Base-by-base conservation (phyloP, 768 basidiomycete genomes). In the Phanerochaete sordida region DNA sequence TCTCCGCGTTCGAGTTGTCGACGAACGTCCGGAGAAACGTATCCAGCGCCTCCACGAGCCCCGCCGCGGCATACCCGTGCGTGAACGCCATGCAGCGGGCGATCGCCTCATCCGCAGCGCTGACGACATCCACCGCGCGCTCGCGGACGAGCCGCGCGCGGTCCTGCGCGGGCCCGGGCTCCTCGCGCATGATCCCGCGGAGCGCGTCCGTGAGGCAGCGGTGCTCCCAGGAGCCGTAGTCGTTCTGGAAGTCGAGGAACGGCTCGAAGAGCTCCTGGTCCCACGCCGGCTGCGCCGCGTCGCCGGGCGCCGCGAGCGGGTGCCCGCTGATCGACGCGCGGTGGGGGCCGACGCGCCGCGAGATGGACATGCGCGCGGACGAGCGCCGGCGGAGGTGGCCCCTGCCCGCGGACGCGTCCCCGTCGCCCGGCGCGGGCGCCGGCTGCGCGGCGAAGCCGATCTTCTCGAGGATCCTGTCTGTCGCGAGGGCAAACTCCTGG, bases 201-300 rank as follows among this genome's bases (percentile, higher is more conserved):
- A 92, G 75, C 1, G 76, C 74, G 49, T 84, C 79, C 27, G 86
- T 82, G 57, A 98, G 75, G 53, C 85, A 80, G 7, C 85, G 82
- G 35, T 82, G 79, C 73, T 99, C 97, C 33, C 97, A 77, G 1
- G 79, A 75, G 0, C 84, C 83, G 72, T 98, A 98, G 57, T 95
- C 90, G 19, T 84, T 78, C 66, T 98, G 96, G 62, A 89, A 88
- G 66, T 95, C 91, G 26, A 96, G 80, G 76, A 98, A 98, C 1
- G 96, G 93, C 69, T 95, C 94, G 70, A 95, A 97, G 16, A 99
- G 77, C 53, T 90, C 87, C 57, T 87, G 88, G 67, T 98, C 94
- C 97, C 97, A 98, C 59, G 88, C 86, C 64, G 64, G 57, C 46
- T 62, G n/a, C 59, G 60, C 6, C 15, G 54, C 44, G 59, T n/a